These are phyloP conservation scores for Eucalyptus melliodora DNA, from an alignment of 345 rosid species.

Conservation along the genomic window DNA sequence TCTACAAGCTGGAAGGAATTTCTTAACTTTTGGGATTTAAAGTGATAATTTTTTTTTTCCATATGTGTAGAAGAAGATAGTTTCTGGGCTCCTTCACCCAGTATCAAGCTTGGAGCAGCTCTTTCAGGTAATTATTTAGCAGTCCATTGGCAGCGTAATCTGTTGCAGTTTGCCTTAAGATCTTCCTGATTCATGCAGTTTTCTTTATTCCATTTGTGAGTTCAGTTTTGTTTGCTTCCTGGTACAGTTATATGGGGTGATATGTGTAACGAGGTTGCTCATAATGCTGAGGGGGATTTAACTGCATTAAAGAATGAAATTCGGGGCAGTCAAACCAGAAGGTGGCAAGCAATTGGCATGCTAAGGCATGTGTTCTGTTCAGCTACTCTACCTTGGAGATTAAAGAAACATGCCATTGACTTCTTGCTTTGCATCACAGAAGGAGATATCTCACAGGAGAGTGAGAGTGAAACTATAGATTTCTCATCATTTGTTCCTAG, in stretches of 20 bases:
- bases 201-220: background rate
- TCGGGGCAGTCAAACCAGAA: conserved; percentile 31
- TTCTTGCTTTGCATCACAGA: conserved; percentile 50
- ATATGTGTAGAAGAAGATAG: conserved; percentile 44
- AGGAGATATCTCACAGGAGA: conserved; percentile 17
- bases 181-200: background rate
- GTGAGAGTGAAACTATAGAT: conserved; percentile 23
- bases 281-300: conserved; percentile 31
- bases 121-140: conserved; percentile 36
- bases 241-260: conserved; percentile 58
- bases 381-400: conserved; percentile 45
- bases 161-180: background rate
- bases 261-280: conserved; percentile 31
- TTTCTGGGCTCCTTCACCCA: conserved; percentile 18
- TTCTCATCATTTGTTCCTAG: conserved; percentile 42
- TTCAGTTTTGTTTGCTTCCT: background rate
- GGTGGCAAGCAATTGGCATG: conserved; percentile 84
- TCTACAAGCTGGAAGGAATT: background rate
- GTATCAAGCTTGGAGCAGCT: conserved; percentile 61
- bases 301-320: conserved; percentile 36
- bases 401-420: conserved; percentile 52
- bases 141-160: background rate
- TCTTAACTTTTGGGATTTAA: background rate
- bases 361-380: conserved; percentile 50
- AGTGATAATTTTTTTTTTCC: background rate